Percentiles rank a stretch among this genome's conserved stretches.
Evolutionary conservation across 192 early-diverging fungal species (phyloP).

Genomic region (Entomortierella lignicola): DNA sequence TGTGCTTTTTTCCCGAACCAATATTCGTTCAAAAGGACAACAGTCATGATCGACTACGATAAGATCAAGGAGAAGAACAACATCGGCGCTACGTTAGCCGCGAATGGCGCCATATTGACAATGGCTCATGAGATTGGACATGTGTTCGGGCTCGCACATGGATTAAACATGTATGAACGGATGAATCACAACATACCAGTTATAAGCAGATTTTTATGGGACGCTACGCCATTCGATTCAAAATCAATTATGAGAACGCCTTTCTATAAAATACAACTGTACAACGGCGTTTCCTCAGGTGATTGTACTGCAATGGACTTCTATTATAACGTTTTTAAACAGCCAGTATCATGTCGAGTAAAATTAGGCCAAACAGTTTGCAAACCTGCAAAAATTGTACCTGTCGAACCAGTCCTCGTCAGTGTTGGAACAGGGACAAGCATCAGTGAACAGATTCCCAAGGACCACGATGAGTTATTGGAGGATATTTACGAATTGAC

Average conservation of each 20-base stretch:
- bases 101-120: no score
- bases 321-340: not conserved
- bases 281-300: not conserved
- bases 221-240: not conserved
- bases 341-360: not conserved
- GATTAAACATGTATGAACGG: not conserved
- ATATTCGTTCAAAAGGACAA: no score
- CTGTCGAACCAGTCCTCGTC: not conserved
- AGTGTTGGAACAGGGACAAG: not conserved
- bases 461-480: not conserved
- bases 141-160: not conserved
- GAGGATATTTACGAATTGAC: not conserved
- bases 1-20: no score
- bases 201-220: no score
- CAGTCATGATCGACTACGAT: no score
- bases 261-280: no score
- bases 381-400: not conserved
- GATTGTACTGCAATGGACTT: constrained; percentile 2
- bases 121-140: not conserved
- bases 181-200: not conserved
- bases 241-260: not conserved
- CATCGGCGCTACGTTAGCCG: no score
- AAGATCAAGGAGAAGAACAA: no score
- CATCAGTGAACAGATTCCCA: not conserved
- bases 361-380: not conserved